Evolutionary conservation across 73 alveolate genomes (phyloP).

Genomic region (Paramecium pentaurelia): DNA sequence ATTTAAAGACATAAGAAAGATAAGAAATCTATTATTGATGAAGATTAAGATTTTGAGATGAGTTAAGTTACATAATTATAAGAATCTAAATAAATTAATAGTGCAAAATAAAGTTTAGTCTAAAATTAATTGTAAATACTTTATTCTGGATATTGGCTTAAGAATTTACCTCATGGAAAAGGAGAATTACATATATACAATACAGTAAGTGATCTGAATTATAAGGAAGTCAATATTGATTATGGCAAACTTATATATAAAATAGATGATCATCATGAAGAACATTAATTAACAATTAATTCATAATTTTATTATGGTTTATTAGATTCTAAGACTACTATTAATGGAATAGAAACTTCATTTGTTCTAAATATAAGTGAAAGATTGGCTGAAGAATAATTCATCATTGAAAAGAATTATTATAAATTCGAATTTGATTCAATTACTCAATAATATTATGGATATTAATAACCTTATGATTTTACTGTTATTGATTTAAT

Average conservation of each 20-base stretch:
- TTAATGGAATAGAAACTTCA: background rate
- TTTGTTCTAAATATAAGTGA: background rate
- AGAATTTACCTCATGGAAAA: slow-evolving; percentile 2
- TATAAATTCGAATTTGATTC: background rate
- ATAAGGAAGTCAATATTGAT: background rate
- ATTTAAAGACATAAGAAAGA: background rate
- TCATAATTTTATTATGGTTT: background rate
- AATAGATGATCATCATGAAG: background rate
- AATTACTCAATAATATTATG: background rate
- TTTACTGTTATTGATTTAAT: background rate
- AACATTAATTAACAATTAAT: background rate
- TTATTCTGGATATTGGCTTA: background rate
- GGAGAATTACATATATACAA: background rate
- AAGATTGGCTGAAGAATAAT: background rate
- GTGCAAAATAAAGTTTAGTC: background rate
- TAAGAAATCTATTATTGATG: background rate
- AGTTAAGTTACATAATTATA: background rate
- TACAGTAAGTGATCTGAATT: background rate
- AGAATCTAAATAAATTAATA: background rate
- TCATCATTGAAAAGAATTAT: background rate
- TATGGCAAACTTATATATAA: background rate
- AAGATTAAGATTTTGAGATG: background rate
- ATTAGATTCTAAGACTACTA: background rate
- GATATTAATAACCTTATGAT: background rate
- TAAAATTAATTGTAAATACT: background rate